Base-by-base conservation (phyloP, 2,329 filamentous ascomycete genomes). In the Nakataea oryzae region DNA sequence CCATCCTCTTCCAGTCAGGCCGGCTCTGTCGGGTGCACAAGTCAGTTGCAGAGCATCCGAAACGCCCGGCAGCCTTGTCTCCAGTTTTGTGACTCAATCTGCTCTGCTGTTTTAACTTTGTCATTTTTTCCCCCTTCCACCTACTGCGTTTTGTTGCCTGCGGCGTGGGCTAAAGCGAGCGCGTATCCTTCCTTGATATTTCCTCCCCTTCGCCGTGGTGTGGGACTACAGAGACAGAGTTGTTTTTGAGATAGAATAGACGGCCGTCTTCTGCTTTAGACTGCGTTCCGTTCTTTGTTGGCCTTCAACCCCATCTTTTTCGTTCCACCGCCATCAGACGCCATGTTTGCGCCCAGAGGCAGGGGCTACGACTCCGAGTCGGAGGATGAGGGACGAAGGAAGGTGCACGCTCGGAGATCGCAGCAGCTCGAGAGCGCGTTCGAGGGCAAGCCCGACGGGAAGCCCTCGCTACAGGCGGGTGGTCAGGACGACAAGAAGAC, bases 401-500 rank as follows among this genome's bases (percentile, higher is more conserved):
- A 14, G 54, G 34, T 50, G 24, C 17, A 14, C 6, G 32, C 58
- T 12, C 47, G 30, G n/a, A 34, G 32, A 14, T 17, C 13, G n/a
- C 41, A 47, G 21, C 41, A 47, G 41, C 41, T 11, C 21, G 56
- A 29, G 12, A 27, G 56, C 27, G 24, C 24, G 14, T n/a, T n/a
- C n/a, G n/a, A n/a, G n/a, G n/a, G n/a, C n/a, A 59, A 41, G 58
- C 26, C n/a, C 24, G 50, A 60, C 21, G 54, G 54, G 54, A 54
- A 55, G 47, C 59, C 41, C 17, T 54, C 41, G 21, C 47, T 54
- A 14, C 34, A 50, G 1, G 59, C 41, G 3, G 59, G 41, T 27
- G 41, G 47, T 9, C 28, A 60, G n/a, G 30, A 58, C 0, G 78
- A 84, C 67, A 82, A 84, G 69, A 84, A 83, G 71, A 81, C 79